These are phyloP conservation scores for Hypoxylon sp. DNA, from an alignment of 2,329 filamentous ascomycete genomes.

Conservation along the genomic window DNA sequence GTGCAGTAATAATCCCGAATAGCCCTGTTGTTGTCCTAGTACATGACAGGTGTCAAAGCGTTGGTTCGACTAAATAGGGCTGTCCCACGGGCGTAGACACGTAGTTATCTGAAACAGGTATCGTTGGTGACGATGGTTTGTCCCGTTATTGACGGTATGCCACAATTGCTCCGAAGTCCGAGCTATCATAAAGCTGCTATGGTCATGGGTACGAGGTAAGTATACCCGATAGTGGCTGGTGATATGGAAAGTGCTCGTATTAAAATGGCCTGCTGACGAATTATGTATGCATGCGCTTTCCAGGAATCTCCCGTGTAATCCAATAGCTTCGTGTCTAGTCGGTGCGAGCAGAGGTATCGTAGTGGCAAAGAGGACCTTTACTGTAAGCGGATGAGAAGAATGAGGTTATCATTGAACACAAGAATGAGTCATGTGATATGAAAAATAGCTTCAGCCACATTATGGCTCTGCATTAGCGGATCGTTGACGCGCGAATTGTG, in stretches of 20 bases:
- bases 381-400: background rate
- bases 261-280: constrained; percentile 11
- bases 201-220: background rate
- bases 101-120: constrained; percentile 18
- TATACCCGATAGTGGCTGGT: constrained; percentile 4
- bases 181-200: background rate
- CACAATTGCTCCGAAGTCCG: constrained; percentile 7
- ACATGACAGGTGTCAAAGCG: constrained; percentile 3
- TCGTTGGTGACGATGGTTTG: constrained; percentile 3
- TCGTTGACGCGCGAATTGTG: constrained; percentile 31
- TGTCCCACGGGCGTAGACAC: constrained; percentile 13
- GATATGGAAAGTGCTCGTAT: constrained; percentile 21
- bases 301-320: constrained; percentile 4
- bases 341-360: background rate
- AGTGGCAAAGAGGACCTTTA: constrained; percentile 20
- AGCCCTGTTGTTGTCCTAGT: background rate
- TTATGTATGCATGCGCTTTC: constrained; percentile 13
- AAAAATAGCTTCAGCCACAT: constrained; percentile 28
- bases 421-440: constrained; percentile 18
- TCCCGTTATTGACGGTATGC: constrained; percentile 1
- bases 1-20: background rate
- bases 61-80: constrained; percentile 1
- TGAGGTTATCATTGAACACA: constrained; percentile 13
- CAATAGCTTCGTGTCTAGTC: background rate
- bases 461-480: constrained; percentile 10